Conservation (phyloP, 179 eudicot species). For the Beta lomatogona region DNA sequence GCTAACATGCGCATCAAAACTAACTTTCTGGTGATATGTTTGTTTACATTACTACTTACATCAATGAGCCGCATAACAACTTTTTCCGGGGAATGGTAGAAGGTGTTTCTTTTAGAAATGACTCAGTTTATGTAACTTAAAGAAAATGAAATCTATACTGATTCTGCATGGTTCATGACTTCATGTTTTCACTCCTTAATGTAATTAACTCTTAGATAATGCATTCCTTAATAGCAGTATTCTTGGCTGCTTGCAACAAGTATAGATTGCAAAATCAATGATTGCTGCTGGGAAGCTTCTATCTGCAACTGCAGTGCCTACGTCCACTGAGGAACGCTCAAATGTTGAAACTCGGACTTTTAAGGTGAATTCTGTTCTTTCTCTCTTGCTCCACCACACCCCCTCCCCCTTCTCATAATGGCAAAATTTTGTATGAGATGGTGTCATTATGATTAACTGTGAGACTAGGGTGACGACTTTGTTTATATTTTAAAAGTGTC, state of each 20-base stretch:
- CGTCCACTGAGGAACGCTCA: constrained; percentile 40
- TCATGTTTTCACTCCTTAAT: constrained; percentile 15
- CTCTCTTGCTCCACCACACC: neutral
- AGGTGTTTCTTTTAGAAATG: neutral
- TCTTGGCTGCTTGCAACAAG: constrained; percentile 50
- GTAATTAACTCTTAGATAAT: constrained; percentile 27
- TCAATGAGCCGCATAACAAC: neutral
- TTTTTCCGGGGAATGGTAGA: neutral
- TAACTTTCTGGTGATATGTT: neutral
- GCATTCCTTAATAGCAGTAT: constrained; percentile 46
- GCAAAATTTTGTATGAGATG: no score
- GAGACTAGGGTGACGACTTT: no score
- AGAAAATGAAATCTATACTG: neutral
- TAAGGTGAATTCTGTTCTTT: constrained; percentile 48
- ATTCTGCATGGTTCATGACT: neutral
- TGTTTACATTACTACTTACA: neutral
- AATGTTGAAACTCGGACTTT: constrained; percentile 57
- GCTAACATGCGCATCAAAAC: neutral
- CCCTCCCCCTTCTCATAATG: neutral
- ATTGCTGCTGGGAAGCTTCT: constrained; percentile 64
- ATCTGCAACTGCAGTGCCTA: constrained; percentile 47
- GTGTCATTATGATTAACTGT: no score
- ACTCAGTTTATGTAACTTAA: neutral
- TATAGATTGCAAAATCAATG: constrained; percentile 92
- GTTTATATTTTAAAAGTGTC: no score